Conservation (phyloP, 2,329 filamentous ascomycete species). For the Elsinoe ampelina region DNA sequence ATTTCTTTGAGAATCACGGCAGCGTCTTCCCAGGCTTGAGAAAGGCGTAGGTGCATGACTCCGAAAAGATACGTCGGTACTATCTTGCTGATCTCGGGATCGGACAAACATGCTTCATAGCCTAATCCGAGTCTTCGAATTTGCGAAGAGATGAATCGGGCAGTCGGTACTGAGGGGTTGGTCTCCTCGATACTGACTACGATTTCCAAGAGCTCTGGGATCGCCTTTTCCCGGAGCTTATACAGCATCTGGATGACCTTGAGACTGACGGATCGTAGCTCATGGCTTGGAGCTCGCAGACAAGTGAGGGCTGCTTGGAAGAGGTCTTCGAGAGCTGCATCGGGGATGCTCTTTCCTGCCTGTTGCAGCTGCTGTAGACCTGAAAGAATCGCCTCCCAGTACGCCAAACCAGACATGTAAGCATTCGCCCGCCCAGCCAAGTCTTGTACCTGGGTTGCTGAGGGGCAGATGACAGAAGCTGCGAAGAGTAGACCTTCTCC, state of each 20-base stretch:
- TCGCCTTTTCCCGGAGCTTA: constrained; percentile 38
- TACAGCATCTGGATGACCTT: constrained; percentile 59
- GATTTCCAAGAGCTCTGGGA: constrained; percentile 45
- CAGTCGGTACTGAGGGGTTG: constrained; percentile 65
- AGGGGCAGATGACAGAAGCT: not conserved
- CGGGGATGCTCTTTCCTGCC: not conserved
- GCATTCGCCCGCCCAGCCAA: not conserved
- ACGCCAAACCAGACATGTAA: not conserved
- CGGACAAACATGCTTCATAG: constrained; percentile 51
- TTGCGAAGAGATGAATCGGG: constrained; percentile 72
- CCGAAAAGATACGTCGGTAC: constrained; percentile 82
- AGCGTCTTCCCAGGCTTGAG: constrained; percentile 81
- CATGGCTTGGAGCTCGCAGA: constrained; percentile 52
- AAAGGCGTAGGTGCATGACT: constrained; percentile 73
- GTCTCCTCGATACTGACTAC: constrained; percentile 76
- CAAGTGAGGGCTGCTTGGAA: not conserved
- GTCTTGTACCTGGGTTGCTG: not conserved
- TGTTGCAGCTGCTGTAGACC: not conserved
- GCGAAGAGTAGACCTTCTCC: not conserved
- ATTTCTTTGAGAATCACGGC: constrained; percentile 67
- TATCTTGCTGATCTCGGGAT: constrained; percentile 59
- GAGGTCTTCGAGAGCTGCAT: not conserved
- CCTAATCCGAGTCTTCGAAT: constrained; percentile 63
- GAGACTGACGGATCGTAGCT: constrained; percentile 63
- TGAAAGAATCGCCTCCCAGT: not conserved